Evolutionary conservation across 108 stramenopile species (phyloP).

Genomic region (Cylindrotheca fusiformis): DNA sequence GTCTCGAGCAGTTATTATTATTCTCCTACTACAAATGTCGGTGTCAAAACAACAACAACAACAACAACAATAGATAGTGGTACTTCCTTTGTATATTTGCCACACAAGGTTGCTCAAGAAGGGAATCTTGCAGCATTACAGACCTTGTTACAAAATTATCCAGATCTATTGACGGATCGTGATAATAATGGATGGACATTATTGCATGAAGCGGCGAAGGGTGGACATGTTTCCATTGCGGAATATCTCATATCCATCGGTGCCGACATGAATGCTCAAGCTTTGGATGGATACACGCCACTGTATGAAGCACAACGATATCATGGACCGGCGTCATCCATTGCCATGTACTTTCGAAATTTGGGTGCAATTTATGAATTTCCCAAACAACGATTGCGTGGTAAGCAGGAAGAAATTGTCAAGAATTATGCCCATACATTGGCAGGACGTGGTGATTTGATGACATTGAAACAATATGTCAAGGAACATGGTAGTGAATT

Average conservation of each 20-base stretch:
- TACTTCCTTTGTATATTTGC: background rate
- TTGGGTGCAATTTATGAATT: background rate
- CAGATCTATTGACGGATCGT: background rate
- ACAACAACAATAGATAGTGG: background rate
- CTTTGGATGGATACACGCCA: background rate
- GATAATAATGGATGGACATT: conserved; percentile 57
- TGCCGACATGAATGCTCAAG: conserved; percentile 46
- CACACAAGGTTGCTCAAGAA: background rate
- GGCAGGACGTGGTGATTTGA: background rate
- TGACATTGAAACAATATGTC: background rate
- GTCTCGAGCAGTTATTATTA: too few relatives aligned
- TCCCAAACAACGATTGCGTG: background rate
- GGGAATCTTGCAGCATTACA: background rate
- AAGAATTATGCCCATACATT: background rate
- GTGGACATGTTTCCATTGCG: conserved; percentile 49
- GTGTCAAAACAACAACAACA: too few relatives aligned
- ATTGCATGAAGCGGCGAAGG: conserved; percentile 56
- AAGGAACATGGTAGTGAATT: conserved; percentile 1
- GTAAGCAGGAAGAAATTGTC: background rate
- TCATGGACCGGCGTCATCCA: background rate
- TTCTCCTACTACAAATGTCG: too few relatives aligned
- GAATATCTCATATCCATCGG: conserved; percentile 49
- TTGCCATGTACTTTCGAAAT: background rate
- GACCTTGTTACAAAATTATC: background rate
- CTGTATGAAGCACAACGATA: background rate